Evolutionary conservation across 2,329 filamentous ascomycete species (phyloP), one percentile per base, ranked within the genome.

Genomic region (Calonectria hongkongensis): DNA sequence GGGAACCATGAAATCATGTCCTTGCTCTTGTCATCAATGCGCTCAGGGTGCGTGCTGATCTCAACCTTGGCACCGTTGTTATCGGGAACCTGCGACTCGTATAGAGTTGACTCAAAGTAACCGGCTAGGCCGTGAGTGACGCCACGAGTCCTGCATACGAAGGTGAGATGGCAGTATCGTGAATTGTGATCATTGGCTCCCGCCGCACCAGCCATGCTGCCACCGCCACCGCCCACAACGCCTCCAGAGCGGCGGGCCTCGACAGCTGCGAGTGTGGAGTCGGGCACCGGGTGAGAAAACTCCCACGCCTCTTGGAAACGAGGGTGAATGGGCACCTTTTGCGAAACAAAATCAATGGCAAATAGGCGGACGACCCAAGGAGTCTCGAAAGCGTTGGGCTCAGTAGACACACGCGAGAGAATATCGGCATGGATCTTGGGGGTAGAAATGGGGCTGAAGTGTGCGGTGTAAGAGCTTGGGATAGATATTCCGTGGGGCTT

Each of bases 1-100:
- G 97, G 97, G 83, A 99, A 99, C 97, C 97, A 99, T 68, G 95
- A 98, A 75, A 98, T 98, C 97, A 99, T 99, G 79, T 97, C 96
- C 81, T 94, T 94, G 88, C 95, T 98, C 90, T 98, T 98, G 70
- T 87, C 87, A 69, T 97, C 95, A 85, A 99, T 98, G 36, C 93
- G 94, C 75, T 98, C 94, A 0, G 97, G 97, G 80, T 98, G 94
- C 4, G 94, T 99, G 80, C 95, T 98, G 72, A 99, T 89, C 86
- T 98, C 96, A 5, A 98, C 91, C 78, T 91, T 92, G 28, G 85
- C 83, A 7, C 79, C 83, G 68, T 77, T 79, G 36, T 79, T 82
- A 33, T 79, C 84, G 7, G 81, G 75, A 8, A 84, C 74, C 73
- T 86, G 84, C 15, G 88, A 89, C 77, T 89, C 89, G 82, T 98